These are phyloP conservation scores for Trametes polyzona DNA, from an alignment of 1,284 basidiomycete genomes.

Conservation along the genomic window DNA sequence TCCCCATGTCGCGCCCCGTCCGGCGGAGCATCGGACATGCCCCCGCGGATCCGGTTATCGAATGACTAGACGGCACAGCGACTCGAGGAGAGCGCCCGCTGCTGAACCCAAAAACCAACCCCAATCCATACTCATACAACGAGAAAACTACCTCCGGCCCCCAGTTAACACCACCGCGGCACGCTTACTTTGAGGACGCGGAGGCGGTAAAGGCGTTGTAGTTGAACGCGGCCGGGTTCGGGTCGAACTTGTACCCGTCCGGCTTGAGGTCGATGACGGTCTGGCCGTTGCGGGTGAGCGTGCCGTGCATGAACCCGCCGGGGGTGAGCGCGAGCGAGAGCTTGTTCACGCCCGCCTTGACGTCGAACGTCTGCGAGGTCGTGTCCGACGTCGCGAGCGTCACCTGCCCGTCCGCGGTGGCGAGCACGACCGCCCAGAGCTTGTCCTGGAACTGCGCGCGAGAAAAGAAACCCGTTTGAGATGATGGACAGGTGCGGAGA, in stretches of 20 bases:
- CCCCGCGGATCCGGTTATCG: neutral
- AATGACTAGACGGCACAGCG: neutral
- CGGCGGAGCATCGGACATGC: slow-evolving; percentile 12
- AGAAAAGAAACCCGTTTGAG: neutral
- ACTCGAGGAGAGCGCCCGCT: slow-evolving; percentile 2
- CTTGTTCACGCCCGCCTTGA: slow-evolving; percentile 66
- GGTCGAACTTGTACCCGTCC: slow-evolving; percentile 54
- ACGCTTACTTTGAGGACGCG: slow-evolving; percentile 31
- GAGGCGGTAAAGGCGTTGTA: slow-evolving; percentile 66
- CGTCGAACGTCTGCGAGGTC: slow-evolving; percentile 50
- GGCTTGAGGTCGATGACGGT: slow-evolving; percentile 56
- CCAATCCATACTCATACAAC: neutral
- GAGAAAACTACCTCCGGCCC: neutral
- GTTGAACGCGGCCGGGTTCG: slow-evolving; percentile 59
- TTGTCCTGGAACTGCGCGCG: slow-evolving; percentile 50
- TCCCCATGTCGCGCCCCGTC: slow-evolving; percentile 11
- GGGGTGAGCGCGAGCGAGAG: slow-evolving; percentile 61
- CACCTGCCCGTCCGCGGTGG: slow-evolving; percentile 56
- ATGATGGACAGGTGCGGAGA: neutral
- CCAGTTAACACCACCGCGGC: neutral
- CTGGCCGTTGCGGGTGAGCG: slow-evolving; percentile 55
- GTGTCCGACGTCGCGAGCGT: slow-evolving; percentile 53
- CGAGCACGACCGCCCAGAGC: slow-evolving; percentile 70
- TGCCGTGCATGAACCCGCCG: slow-evolving; percentile 65
- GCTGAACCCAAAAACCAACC: neutral